phyloP scores from a whole-genome alignment of 345 rosid genomes.

The Salix suchowensis region DNA sequence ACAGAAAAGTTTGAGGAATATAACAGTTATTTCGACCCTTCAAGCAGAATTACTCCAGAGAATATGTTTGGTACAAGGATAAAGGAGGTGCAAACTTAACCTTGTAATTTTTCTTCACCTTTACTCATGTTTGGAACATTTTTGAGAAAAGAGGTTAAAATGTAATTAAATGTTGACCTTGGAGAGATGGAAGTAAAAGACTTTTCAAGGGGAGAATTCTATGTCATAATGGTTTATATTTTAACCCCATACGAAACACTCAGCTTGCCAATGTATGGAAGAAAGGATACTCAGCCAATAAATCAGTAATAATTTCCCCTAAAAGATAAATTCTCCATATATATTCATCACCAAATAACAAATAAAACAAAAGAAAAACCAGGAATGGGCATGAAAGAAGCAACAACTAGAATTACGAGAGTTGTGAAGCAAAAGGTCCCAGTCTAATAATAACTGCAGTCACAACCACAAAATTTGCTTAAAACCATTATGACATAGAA shows the following conservation, averaged over 20 bases:
- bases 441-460: background rate
- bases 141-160: too few species aligned
- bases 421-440: background rate
- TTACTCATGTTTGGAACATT: too few species aligned
- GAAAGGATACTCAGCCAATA: background rate
- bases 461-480: background rate
- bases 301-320: background rate
- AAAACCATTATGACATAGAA: too few species aligned
- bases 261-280: background rate
- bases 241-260: too few species aligned
- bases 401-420: background rate
- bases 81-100: too few species aligned
- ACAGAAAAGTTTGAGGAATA: background rate
- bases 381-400: background rate
- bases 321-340: background rate
- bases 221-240: too few species aligned
- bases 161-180: too few species aligned
- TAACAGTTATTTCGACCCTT: background rate
- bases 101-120: too few species aligned
- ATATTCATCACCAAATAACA: background rate
- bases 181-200: too few species aligned
- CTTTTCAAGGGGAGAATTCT: too few species aligned
- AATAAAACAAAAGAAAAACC: background rate
- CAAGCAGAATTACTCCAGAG: background rate
- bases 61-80: too few species aligned